These are phyloP conservation scores for Xylaria digitata DNA, from an alignment of 2,329 filamentous ascomycete species.

Conservation along the genomic window DNA sequence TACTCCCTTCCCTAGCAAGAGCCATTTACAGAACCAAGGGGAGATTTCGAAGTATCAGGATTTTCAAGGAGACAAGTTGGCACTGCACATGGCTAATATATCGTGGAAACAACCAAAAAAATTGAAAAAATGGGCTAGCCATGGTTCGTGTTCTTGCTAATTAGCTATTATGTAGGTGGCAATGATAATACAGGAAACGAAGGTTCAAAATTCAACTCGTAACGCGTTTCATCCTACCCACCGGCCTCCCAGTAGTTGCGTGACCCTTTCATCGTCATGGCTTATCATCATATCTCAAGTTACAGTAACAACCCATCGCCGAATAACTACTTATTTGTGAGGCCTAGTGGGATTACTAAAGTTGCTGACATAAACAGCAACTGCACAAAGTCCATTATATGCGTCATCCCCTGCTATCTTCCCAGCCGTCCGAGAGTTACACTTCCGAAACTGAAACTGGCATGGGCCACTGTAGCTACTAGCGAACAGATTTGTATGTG, in stretches of 20 bases:
- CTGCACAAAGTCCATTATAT: background rate
- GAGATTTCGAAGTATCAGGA: background rate
- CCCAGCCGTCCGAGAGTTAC: background rate
- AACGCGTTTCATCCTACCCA: conserved; percentile 21
- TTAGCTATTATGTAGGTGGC: conserved; percentile 30
- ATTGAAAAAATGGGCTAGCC: background rate
- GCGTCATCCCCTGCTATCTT: background rate
- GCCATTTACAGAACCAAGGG: background rate
- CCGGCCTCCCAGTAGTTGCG: background rate
- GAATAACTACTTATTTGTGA: conserved; percentile 4
- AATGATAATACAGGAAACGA: conserved; percentile 27
- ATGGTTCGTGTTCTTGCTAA: background rate
- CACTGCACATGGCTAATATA: background rate
- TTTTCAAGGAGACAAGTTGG: background rate
- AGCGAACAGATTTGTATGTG: conserved; percentile 39
- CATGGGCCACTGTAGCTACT: conserved; percentile 32
- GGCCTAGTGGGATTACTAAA: background rate
- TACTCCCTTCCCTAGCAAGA: too few relatives aligned
- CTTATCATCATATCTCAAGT: conserved; percentile 22
- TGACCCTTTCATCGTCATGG: conserved; percentile 24
- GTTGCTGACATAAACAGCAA: background rate
- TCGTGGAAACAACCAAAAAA: background rate
- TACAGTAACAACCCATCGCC: conserved; percentile 6
- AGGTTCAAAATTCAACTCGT: conserved; percentile 13
- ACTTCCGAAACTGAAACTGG: background rate